Base-by-base conservation (phyloP, 768 basidiomycete species). In the Hypholoma sublateritium region DNA sequence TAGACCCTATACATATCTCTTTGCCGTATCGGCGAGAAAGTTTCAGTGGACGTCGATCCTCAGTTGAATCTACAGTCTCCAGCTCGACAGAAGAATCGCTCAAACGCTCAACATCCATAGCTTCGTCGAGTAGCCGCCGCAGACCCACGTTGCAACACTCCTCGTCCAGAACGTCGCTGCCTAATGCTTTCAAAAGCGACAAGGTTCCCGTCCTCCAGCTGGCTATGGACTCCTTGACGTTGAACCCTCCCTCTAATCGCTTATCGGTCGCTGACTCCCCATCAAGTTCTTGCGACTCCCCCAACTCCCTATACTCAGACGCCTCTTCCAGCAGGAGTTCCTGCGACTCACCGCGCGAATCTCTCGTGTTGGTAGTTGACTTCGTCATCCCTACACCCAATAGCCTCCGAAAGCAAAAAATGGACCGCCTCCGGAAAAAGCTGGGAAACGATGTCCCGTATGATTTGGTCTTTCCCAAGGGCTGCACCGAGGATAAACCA, bases 361-460 rank as follows among this genome's bases (percentile, higher is more conserved):
- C 74, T 25, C 67, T 74, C n/a, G 60, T 67, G 4, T 52, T 67
- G 32, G 74, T 75, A 5, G 63, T 67, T 1, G 78, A 56, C 35
- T 56, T 81, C 65, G 62, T 62, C 21, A 74, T 82, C 37, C 73
- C 79, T 1, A 77, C 80, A 6, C 62, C 76, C 3, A 72, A 69
- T 17, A 65, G 69, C 43, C 47, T 76, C 14, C 77, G 84, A 21
- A 77, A 80, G 46, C 71, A 74, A 61, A 89, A 88, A 69, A 82
- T 90, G 77, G 85, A 86, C 48, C 75, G 82, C 32, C 72, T 90
- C 49, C 76, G 82, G 50, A 81, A 78, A 63, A 84, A 72, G 61
- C 77, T 90, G 2, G 88, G 88, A 0, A 77, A 86, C 17, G 82
- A 79, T 24, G 82, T 89, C 19, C 88, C 88, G 6, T 60, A 79